Percentiles rank a stretch among this genome's conserved stretches.
These are phyloP conservation scores for Entomortierella beljakovae DNA, from an alignment of 192 early-diverging fungal species.

Conservation along the genomic window DNA sequence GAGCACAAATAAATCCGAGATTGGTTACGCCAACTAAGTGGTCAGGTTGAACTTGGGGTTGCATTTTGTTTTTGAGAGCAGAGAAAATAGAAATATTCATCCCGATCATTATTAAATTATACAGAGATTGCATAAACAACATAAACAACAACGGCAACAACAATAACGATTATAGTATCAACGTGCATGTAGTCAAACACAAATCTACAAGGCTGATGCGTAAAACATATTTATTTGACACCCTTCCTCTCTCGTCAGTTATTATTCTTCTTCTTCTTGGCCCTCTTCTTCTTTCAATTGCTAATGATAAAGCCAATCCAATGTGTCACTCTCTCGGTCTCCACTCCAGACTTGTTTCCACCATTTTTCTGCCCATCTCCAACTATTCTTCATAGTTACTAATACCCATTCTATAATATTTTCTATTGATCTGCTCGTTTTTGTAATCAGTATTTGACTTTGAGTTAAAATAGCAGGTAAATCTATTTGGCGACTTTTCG, in stretches of 20 bases:
- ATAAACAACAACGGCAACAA: too few relatives aligned
- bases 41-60: too few relatives aligned
- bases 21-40: too few relatives aligned
- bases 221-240: not conserved
- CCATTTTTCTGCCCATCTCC: not conserved
- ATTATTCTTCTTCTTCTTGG: not conserved
- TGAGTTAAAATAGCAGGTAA: not conserved
- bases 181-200: too few relatives aligned
- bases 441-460: not conserved
- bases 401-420: not conserved
- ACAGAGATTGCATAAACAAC: too few relatives aligned
- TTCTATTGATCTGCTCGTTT: not conserved
- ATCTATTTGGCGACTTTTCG: not conserved
- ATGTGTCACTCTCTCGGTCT: not conserved
- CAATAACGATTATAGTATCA: too few relatives aligned
- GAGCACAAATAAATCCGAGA: too few relatives aligned
- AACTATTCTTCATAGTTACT: not conserved
- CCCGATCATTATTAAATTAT: too few relatives aligned
- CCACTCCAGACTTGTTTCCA: not conserved
- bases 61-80: too few relatives aligned
- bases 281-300: not conserved
- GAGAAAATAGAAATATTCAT: too few relatives aligned
- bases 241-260: not conserved
- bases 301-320: constrained; percentile 5
- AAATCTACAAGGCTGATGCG: not conserved